A percentile compares a stretch with the other conserved stretches of the same genome.
phyloP scores from a whole-genome alignment of 108 stramenopile species.

The Discostella stelligeroides region DNA sequence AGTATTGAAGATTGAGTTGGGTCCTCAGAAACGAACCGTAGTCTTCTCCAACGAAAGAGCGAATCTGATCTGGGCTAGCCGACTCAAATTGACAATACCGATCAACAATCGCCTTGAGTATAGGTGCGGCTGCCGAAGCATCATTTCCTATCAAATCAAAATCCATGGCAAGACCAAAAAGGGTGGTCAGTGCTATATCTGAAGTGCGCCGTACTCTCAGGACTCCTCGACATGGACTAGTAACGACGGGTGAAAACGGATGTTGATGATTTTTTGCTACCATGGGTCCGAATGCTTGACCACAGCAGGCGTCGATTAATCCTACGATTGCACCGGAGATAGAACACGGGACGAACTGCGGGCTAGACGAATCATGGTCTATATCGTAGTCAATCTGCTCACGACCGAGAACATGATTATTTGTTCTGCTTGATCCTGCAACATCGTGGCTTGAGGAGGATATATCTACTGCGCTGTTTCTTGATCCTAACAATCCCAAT shows the following conservation, averaged over 20 bases:
- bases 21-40: conserved; percentile 65
- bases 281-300: conserved; percentile 27
- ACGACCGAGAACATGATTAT: too few species aligned
- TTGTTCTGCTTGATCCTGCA: background rate
- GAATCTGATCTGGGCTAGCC: background rate
- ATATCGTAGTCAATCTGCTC: conserved; percentile 50
- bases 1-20: conserved; percentile 39
- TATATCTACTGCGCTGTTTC: conserved; percentile 8
- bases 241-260: conserved; percentile 17
- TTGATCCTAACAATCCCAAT: conserved; percentile 34
- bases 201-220: conserved; percentile 62
- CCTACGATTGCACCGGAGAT: conserved; percentile 55
- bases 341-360: conserved; percentile 49
- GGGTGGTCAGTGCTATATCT: conserved; percentile 71
- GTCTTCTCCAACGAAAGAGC: conserved; percentile 14
- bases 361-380: conserved; percentile 48
- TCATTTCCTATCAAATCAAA: conserved; percentile 79
- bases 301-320: conserved; percentile 70
- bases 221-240: conserved; percentile 49
- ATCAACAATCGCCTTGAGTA: conserved; percentile 59
- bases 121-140: conserved; percentile 40
- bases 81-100: conserved; percentile 42
- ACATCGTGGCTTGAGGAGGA: background rate
- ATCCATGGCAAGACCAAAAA: conserved; percentile 84
- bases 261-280: conserved; percentile 19